Evolutionary conservation across 257 asterid genomes (phyloP).

Genomic region (Solanum chaucha): DNA sequence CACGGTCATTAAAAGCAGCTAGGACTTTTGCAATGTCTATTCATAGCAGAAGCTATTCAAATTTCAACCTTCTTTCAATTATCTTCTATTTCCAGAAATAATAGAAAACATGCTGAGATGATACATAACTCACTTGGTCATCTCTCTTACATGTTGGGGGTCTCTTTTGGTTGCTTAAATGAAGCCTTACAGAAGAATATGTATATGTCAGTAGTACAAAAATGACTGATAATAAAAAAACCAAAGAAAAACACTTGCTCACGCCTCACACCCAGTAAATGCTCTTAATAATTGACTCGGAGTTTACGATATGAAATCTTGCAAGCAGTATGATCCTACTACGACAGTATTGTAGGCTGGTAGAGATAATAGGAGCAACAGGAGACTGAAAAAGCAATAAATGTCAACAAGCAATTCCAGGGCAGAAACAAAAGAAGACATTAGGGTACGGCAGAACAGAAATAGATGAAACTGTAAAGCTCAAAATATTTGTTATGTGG

Average conservation of each 20-base stretch:
- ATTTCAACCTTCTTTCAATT: not conserved
- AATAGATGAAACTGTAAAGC: not conserved
- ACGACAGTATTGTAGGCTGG: not conserved
- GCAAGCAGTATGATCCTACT: not conserved
- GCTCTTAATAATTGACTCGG: not conserved
- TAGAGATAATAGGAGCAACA: not conserved
- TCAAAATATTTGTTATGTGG: not conserved
- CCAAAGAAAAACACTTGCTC: not conserved
- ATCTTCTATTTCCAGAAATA: not conserved
- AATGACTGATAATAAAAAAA: not conserved
- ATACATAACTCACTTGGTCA: not conserved
- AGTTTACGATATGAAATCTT: not conserved
- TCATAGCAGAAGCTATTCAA: not conserved
- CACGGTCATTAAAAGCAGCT: not conserved
- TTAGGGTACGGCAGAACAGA: not conserved
- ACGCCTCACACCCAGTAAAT: not conserved
- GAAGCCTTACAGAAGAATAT: not conserved
- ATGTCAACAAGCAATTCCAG: not conserved
- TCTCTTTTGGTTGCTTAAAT: not conserved
- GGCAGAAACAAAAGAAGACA: not conserved
- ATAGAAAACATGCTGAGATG: not conserved
- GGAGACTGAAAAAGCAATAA: not conserved
- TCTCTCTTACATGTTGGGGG: not conserved
- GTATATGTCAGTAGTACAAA: not conserved
- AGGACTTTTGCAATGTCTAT: not conserved